Conservation (phyloP, 495 filamentous ascomycete genomes). For the Hyaloscypha finlandica region DNA sequence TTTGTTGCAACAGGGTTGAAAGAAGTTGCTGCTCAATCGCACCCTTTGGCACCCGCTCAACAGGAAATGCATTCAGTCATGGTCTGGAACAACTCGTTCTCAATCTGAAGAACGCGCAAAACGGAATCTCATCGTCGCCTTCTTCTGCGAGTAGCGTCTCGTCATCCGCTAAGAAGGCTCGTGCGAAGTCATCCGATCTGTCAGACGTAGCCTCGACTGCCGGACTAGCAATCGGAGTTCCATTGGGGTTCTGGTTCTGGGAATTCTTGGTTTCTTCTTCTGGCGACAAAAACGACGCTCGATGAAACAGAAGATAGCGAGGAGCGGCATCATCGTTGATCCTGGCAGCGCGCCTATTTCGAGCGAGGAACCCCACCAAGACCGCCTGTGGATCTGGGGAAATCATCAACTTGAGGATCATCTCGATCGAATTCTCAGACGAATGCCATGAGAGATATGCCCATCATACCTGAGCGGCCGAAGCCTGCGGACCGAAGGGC, state of each 20-base stretch:
- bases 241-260: not conserved
- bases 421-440: not conserved
- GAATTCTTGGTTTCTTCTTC: slow-evolving; percentile 10
- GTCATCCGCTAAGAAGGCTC: not conserved
- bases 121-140: not conserved
- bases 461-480: not conserved
- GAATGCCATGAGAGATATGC: not conserved
- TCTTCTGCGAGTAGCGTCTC: not conserved
- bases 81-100: slow-evolving; percentile 8
- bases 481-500: not conserved
- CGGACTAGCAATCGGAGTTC: slow-evolving; percentile 13
- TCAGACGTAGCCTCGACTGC: not conserved
- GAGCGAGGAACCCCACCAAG: not conserved
- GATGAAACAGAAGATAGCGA: not conserved
- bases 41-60: slow-evolving; percentile 2
- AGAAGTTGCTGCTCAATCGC: slow-evolving; percentile 10
- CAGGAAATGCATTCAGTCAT: slow-evolving; percentile 8
- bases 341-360: slow-evolving; percentile 1
- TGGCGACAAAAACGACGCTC: slow-evolving; percentile 6
- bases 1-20: slow-evolving; percentile 6
- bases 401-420: not conserved
- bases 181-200: not conserved
- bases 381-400: not conserved
- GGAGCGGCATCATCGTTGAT: not conserved
- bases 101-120: not conserved